These are phyloP conservation scores for Hibiscus mutabilis DNA, from an alignment of 345 rosid species.

Conservation along the genomic window DNA sequence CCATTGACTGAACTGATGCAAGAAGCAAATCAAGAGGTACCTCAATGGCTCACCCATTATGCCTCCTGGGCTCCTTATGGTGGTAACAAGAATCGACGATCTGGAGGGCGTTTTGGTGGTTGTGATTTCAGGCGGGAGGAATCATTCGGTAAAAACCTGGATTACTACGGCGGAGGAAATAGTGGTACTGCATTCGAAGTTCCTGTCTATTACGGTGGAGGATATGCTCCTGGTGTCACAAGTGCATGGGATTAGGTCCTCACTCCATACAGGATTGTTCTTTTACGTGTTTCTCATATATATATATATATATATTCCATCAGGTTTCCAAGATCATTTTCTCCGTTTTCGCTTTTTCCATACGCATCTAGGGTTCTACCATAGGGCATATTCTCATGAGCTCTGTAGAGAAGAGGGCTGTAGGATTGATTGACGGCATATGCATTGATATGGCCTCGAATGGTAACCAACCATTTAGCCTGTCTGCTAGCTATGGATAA, in stretches of 20 bases:
- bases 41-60: conserved; percentile 80
- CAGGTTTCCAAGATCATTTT: not conserved
- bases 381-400: not conserved
- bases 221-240: conserved; percentile 47
- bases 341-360: not conserved
- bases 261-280: not conserved
- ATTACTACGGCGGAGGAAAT: conserved; percentile 47
- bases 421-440: not conserved
- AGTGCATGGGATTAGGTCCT: conserved; percentile 64
- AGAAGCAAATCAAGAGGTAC: conserved; percentile 95
- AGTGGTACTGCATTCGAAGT: conserved; percentile 32
- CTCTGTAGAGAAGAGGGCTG: too few species aligned
- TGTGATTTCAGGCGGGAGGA: conserved; percentile 79
- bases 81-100: conserved; percentile 56
- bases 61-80: conserved; percentile 52
- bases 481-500: not conserved
- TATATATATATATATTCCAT: not conserved
- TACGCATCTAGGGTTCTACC: not conserved
- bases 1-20: conserved; percentile 74
- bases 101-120: conserved; percentile 88
- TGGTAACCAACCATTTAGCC: not conserved
- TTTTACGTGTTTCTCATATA: not conserved
- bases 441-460: not conserved
- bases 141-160: conserved; percentile 48
- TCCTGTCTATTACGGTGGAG: conserved; percentile 33